These are phyloP conservation scores for Lyophyllum semitale DNA, from an alignment of 768 basidiomycete species.

Conservation along the genomic window DNA sequence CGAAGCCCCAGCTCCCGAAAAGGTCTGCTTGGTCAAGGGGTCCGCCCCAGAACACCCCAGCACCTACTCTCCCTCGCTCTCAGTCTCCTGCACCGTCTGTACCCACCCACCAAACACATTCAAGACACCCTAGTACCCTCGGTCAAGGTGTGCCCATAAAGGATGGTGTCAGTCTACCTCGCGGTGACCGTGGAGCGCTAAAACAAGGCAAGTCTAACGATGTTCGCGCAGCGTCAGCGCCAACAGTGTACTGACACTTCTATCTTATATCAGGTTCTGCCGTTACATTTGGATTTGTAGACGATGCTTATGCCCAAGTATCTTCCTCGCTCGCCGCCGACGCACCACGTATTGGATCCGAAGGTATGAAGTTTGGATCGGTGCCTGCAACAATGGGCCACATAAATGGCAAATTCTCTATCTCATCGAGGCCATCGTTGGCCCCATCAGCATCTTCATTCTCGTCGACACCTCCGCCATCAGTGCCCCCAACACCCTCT, in stretches of 20 bases:
- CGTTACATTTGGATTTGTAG: constrained; percentile 90
- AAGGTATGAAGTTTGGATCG: constrained; percentile 79
- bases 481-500: constrained; percentile 33
- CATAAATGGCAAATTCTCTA: constrained; percentile 63
- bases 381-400: constrained; percentile 60
- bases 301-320: constrained; percentile 74
- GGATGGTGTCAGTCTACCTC: constrained; percentile 76
- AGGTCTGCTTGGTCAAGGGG: constrained; percentile 93
- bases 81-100: constrained; percentile 73
- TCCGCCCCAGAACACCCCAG: constrained; percentile 68
- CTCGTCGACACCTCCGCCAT: constrained; percentile 35
- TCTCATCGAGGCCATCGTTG: constrained; percentile 41
- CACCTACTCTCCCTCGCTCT: constrained; percentile 65
- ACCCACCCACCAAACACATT: constrained; percentile 59
- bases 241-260: constrained; percentile 12
- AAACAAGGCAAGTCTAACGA: constrained; percentile 58
- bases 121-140: constrained; percentile 77
- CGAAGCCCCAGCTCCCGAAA: constrained; percentile 74
- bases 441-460: constrained; percentile 29
- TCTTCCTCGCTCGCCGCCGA: constrained; percentile 81
- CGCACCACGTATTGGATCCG: constrained; percentile 65
- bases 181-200: constrained; percentile 63
- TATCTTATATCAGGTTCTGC: constrained; percentile 47
- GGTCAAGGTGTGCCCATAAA: constrained; percentile 71
- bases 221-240: constrained; percentile 6